phyloP scores from a whole-genome alignment of 768 basidiomycete genomes.

The Boletus pseudopeckii region DNA sequence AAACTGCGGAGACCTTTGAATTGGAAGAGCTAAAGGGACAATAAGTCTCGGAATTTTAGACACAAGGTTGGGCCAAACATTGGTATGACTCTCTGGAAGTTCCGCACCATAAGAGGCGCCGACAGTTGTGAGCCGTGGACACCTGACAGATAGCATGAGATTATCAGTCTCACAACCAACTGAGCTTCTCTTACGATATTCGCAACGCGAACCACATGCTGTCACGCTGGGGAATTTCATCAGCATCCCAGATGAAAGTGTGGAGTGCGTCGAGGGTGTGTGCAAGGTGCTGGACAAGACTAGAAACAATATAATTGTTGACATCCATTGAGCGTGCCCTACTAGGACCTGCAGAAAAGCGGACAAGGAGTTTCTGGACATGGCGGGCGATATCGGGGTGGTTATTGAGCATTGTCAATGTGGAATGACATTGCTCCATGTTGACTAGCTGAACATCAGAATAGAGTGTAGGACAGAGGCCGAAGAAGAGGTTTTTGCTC shows the following conservation, averaged over 20 bases:
- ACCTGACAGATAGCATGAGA: constrained; percentile 38
- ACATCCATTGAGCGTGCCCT: constrained; percentile 12
- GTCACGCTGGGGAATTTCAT: constrained; percentile 60
- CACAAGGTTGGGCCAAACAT: constrained; percentile 43
- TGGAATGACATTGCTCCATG: constrained; percentile 56
- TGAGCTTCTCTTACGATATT: constrained; percentile 45
- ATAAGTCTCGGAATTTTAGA: background rate
- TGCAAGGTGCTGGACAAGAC: constrained; percentile 49
- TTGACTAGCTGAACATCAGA: constrained; percentile 52
- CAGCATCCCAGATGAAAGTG: constrained; percentile 70
- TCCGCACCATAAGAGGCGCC: constrained; percentile 59
- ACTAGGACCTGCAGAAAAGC: constrained; percentile 34
- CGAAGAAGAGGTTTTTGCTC: constrained; percentile 53
- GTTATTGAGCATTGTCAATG: constrained; percentile 59
- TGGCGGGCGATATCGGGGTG: constrained; percentile 62
- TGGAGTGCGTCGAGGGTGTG: constrained; percentile 59
- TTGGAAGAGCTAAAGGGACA: constrained; percentile 55
- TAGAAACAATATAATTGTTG: constrained; percentile 40
- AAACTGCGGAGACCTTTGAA: constrained; percentile 64
- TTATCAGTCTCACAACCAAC: background rate
- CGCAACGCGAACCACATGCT: constrained; percentile 79
- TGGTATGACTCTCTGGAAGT: constrained; percentile 55
- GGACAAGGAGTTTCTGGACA: constrained; percentile 55
- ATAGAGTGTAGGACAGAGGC: constrained; percentile 59
- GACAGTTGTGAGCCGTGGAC: constrained; percentile 60